phyloP scores from a whole-genome alignment of 2,329 filamentous ascomycete species.

The Fusarium brevicatenulatum region DNA sequence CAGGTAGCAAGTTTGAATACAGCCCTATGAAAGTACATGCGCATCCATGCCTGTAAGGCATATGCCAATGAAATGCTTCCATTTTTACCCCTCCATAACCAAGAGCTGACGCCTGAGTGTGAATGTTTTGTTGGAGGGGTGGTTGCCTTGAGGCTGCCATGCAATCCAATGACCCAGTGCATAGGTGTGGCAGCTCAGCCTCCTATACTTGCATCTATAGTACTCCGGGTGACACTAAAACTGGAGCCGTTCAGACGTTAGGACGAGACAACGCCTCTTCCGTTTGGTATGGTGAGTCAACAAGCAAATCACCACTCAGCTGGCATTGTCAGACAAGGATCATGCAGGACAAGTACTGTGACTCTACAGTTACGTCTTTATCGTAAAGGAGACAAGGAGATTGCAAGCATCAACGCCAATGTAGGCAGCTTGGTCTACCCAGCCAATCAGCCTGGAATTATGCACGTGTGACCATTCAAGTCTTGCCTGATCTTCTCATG shows the following conservation, averaged over 20 bases:
- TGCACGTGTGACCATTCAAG: background rate
- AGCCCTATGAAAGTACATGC: constrained; percentile 17
- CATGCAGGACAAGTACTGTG: background rate
- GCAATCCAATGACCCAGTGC: background rate
- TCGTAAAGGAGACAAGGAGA: background rate
- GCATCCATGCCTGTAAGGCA: background rate
- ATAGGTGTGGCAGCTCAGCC: constrained; percentile 7
- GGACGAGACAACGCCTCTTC: background rate
- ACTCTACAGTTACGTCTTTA: background rate
- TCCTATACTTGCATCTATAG: background rate
- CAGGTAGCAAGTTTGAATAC: background rate
- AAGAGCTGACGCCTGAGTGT: constrained; percentile 29
- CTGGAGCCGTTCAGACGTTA: background rate
- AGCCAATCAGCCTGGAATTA: background rate
- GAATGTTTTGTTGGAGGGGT: background rate
- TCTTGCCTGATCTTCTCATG: background rate
- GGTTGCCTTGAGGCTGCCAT: constrained; percentile 38
- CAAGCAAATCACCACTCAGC: background rate
- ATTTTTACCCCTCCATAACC: constrained; percentile 4
- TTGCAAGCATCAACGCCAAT: background rate
- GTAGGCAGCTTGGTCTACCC: background rate
- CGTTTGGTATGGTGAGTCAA: background rate
- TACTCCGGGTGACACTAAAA: background rate
- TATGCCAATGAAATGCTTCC: background rate
- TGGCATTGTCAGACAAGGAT: background rate